Evolutionary conservation across 495 filamentous ascomycete species (phyloP).

Genomic region (Elasticomyces elasticus): DNA sequence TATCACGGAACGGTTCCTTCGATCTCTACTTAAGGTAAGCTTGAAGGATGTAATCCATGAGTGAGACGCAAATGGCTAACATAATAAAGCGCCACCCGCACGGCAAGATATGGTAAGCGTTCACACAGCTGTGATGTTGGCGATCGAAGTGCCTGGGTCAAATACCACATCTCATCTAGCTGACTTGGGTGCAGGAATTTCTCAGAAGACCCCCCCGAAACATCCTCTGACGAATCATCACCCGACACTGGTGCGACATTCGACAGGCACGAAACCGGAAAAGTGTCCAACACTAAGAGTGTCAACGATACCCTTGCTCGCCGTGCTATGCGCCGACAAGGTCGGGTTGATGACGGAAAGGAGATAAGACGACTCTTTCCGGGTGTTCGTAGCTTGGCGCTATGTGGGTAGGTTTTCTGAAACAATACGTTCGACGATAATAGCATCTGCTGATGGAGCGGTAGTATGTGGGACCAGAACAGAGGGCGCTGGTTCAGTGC

Average conservation of each 20-base stretch:
- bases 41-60: no score
- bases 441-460: no score
- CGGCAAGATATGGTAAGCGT: conserved; percentile 12
- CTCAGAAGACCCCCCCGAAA: conserved; percentile 12
- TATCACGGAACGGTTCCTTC: conserved; percentile 11
- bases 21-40: conserved; percentile 6
- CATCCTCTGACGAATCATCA: conserved; percentile 7
- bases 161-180: no score
- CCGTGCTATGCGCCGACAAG: neutral
- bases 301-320: neutral
- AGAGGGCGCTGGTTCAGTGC: conserved; percentile 13
- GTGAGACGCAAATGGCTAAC: no score
- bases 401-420: neutral
- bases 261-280: neutral
- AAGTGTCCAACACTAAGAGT: neutral
- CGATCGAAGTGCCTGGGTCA: no score
- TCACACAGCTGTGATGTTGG: neutral
- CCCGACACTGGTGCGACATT: neutral
- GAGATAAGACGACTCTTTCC: conserved; percentile 16
- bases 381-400: conserved; percentile 4
- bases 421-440: no score
- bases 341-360: conserved; percentile 6
- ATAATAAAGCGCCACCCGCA: conserved; percentile 3
- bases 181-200: no score
- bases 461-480: conserved; percentile 14